Evolutionary conservation across 129 eudicot genomes (phyloP), one percentile per base, ranked within the genome.

Genomic region (Centaurea solstitialis): DNA sequence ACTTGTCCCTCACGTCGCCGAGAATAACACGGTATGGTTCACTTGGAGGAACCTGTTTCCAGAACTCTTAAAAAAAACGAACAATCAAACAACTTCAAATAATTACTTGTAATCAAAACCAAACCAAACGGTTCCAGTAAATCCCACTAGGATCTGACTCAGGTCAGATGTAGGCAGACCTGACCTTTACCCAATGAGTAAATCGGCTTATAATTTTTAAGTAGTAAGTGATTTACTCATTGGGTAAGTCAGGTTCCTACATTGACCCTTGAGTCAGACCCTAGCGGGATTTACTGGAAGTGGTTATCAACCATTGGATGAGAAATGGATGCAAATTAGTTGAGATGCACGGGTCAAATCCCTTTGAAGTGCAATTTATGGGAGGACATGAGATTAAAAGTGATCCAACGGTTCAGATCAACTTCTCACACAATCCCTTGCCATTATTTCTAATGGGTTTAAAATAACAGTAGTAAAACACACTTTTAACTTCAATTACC

Each of bases 21-120:
- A 95, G 97, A 72, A 95, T 84, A 28, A 95, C 99, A 59, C 98
- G 97, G 41, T 93, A 95, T 53, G 99, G 99, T 85, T 95, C 99
- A 74, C 40, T 93, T 35, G 90, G 86, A 11, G 99, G 97, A 69
- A 93, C 89, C 69, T 90, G 89, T 78, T 93, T 95, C 99, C 99
- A 95, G 23, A 95, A 95, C 85, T 95, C 99, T 94, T 86, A 85
- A 50, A 39, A 53, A 65, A 33, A 45, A 2, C 20, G 0, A 80
- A 30, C 39, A 39, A 41, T 80, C 40, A 50, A 64, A 33, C 62
- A 15, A 57, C 65, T 57, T 65, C 26, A 64, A 76, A 81, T 40
- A 50, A 37, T 68, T 30, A 40, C 30, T 57, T 61, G 73, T 3
- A 53, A 53, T 59, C 66, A 18, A 17, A 59, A 17, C 23, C 67